Evolutionary conservation across 305 asterid species (phyloP).

Genomic region (Fraxinus paxiana): DNA sequence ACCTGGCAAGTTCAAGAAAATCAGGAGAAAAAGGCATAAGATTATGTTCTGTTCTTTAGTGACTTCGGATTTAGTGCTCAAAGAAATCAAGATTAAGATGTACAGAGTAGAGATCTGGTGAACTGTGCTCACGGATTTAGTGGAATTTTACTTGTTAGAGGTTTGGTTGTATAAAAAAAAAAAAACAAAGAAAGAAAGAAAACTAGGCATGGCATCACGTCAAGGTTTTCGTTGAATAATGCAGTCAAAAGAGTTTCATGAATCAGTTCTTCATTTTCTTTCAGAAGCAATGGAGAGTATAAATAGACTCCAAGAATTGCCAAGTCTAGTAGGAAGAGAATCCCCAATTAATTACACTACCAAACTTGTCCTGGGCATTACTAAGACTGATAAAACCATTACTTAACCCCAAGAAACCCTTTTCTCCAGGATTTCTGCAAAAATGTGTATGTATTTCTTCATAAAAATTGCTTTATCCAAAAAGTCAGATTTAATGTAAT

Average conservation of each 20-base stretch:
- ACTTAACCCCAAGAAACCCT: neutral
- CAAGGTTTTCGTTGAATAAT: neutral
- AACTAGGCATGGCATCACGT: neutral
- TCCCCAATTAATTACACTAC: neutral
- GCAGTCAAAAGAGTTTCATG: neutral
- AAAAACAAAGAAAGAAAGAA: too few species aligned
- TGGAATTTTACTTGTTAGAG: neutral
- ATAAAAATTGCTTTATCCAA: neutral
- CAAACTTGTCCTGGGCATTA: neutral
- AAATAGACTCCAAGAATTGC: neutral
- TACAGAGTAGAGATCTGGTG: neutral
- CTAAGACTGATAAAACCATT: neutral
- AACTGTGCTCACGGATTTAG: neutral
- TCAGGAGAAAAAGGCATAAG: neutral
- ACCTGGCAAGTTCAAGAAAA: neutral
- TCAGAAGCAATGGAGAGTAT: neutral
- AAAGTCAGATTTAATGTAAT: neutral
- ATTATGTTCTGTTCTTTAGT: neutral
- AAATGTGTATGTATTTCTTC: neutral
- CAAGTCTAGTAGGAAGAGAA: neutral
- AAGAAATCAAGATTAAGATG: neutral
- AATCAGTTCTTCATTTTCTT: neutral
- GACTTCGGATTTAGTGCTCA: neutral
- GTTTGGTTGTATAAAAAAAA: neutral
- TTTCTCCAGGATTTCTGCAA: neutral